Conservation (phyloP, 2,329 filamentous ascomycete genomes). For the Clarireedia sp. region DNA sequence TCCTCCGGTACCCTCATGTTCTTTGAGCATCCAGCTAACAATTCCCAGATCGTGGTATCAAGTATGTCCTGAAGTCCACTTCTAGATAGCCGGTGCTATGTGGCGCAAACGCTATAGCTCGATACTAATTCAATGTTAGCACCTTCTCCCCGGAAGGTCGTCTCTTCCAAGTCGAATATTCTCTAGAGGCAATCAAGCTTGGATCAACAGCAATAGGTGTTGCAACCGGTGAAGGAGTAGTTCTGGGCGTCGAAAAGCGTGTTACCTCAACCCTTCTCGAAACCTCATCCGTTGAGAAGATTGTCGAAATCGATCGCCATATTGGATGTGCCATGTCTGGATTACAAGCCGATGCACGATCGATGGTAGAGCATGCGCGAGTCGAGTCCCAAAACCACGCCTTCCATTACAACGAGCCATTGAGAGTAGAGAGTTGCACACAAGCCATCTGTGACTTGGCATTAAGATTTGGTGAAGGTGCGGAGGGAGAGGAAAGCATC, state of each 20-base stretch:
- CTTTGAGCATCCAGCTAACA: slow-evolving; percentile 29
- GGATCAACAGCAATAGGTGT: slow-evolving; percentile 97
- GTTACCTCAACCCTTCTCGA: slow-evolving; percentile 96
- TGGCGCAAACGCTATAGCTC: slow-evolving; percentile 6
- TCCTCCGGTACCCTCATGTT: slow-evolving; percentile 6
- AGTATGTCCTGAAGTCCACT: slow-evolving; percentile 49
- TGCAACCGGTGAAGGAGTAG: slow-evolving; percentile 87
- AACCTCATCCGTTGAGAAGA: slow-evolving; percentile 97
- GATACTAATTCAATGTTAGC: slow-evolving; percentile 39
- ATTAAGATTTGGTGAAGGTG: slow-evolving; percentile 91
- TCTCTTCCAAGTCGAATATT: slow-evolving; percentile 99
- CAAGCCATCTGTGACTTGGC: slow-evolving; percentile 98
- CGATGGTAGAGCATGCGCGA: slow-evolving; percentile 96
- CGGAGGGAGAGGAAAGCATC: slow-evolving; percentile 95
- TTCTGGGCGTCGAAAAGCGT: slow-evolving; percentile 97
- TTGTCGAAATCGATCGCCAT: slow-evolving; percentile 97
- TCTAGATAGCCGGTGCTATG: slow-evolving; percentile 3
- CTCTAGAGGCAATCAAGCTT: slow-evolving; percentile 98
- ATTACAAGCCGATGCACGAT: slow-evolving; percentile 92
- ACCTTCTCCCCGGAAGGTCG: slow-evolving; percentile 99
- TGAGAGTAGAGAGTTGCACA: slow-evolving; percentile 94
- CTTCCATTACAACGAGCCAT: slow-evolving; percentile 95
- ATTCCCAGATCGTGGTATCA: slow-evolving; percentile 85
- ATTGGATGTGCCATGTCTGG: slow-evolving; percentile 99
- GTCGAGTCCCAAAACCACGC: slow-evolving; percentile 95